phyloP scores from a whole-genome alignment of 768 basidiomycete genomes.

The Boletus pseudopeckii region DNA sequence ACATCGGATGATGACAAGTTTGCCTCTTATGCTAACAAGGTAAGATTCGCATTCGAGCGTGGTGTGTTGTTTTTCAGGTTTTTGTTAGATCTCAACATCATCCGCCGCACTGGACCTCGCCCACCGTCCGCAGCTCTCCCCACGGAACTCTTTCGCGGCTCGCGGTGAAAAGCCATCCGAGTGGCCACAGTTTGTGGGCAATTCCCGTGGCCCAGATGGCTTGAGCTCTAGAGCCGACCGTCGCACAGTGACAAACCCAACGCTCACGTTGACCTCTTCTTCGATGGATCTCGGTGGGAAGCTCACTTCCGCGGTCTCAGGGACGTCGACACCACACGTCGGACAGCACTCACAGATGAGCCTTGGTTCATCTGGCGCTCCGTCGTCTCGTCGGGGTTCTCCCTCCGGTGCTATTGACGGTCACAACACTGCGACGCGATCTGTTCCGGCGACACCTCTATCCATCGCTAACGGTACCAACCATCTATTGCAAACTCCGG shows the following conservation, averaged over 20 bases:
- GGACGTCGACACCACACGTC: slow-evolving; percentile 60
- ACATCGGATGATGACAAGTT: slow-evolving; percentile 91
- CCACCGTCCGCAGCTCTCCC: slow-evolving; percentile 79
- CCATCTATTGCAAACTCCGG: slow-evolving; percentile 61
- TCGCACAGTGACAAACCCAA: slow-evolving; percentile 73
- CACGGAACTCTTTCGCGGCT: slow-evolving; percentile 53
- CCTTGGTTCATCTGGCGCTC: slow-evolving; percentile 29
- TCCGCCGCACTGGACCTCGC: slow-evolving; percentile 94
- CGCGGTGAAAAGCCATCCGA: slow-evolving; percentile 79
- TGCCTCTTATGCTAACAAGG: slow-evolving; percentile 62
- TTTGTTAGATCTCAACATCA: slow-evolving; percentile 67
- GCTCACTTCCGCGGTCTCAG: slow-evolving; percentile 47
- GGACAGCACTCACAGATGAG: slow-evolving; percentile 58
- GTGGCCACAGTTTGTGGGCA: slow-evolving; percentile 86
- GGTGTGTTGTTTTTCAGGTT: slow-evolving; percentile 1
- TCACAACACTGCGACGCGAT: slow-evolving; percentile 61
- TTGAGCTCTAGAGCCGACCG: slow-evolving; percentile 55
- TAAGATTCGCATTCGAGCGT: slow-evolving; percentile 29
- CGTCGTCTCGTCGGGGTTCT: slow-evolving; percentile 70
- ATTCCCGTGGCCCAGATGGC: slow-evolving; percentile 58
- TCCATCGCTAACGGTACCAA: slow-evolving; percentile 44
- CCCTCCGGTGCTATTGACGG: slow-evolving; percentile 64
- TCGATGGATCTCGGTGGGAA: slow-evolving; percentile 48
- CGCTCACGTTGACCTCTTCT: slow-evolving; percentile 57
- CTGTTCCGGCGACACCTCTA: slow-evolving; percentile 80